Percentiles rank a stretch among this genome's conserved stretches.
phyloP scores from a whole-genome alignment of 345 rosid genomes.

The Citrus sp. region DNA sequence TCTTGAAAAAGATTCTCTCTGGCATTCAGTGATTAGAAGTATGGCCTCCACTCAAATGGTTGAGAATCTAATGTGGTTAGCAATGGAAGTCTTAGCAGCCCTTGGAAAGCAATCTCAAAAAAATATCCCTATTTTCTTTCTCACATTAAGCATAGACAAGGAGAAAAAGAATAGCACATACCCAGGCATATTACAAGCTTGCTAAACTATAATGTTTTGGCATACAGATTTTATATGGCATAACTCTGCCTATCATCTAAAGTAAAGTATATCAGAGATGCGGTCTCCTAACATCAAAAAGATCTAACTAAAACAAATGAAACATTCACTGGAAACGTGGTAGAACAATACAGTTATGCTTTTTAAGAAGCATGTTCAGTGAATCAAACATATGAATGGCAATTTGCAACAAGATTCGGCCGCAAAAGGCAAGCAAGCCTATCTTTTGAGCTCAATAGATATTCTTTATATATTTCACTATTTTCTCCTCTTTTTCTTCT shows the following conservation, averaged over 20 bases:
- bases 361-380: background rate
- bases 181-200: background rate
- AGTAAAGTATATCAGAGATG: background rate
- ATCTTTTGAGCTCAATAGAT: background rate
- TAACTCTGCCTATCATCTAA: background rate
- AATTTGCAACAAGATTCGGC: background rate
- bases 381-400: background rate
- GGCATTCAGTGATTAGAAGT: too few relatives aligned
- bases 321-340: background rate
- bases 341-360: background rate
- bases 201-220: background rate
- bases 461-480: background rate
- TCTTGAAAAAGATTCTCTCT: too few relatives aligned
- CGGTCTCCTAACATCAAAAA: background rate
- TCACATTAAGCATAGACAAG: too few relatives aligned
- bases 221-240: background rate
- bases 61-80: too few relatives aligned
- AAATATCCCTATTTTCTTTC: too few relatives aligned
- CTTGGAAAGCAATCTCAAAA: too few relatives aligned
- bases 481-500: background rate
- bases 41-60: too few relatives aligned
- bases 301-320: background rate
- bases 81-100: too few relatives aligned
- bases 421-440: background rate
- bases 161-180: background rate